Base-by-base conservation (phyloP, 2,329 filamentous ascomycete species). In the Trichoderma sp. region DNA sequence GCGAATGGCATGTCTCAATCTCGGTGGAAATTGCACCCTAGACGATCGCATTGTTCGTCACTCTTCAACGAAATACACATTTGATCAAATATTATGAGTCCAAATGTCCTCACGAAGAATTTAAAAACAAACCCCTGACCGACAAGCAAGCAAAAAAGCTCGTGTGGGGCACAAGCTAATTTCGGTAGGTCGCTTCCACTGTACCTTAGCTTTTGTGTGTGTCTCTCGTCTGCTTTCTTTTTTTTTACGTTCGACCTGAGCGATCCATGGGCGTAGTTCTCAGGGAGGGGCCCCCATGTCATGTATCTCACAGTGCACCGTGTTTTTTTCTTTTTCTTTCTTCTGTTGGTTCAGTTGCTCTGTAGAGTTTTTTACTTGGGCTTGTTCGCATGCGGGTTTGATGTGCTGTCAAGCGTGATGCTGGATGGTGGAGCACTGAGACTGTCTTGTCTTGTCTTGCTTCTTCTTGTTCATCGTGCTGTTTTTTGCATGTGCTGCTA, bases 291-390 rank as follows among this genome's bases (percentile, higher is more conserved):
- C 9, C 9, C 9, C 27, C 60, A 21, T 35, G 60, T n/a, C 59
- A 74, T 60, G 71, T 74, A 74, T 74, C 71, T 67, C 71, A 74
- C 71, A 74, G 71, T 74, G 71, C 63, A 67, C 9, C 67, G 7
- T 3, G 41, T 67, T 53, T 56, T 35, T 35, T 9, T 14, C 6
- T 21, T 31, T 38, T 8, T 4, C 24, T 18, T 21, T 35, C 5
- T 29, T 16, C 8, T 33, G 18, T 67, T 53, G 41, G 29, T 56
- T 33, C 5, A 27, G 16, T 35, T 35, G 6, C 35, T 38, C 35
- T 2, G 18, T 14, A n/a, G 29, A 12, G 9, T 18, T 38, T 64
- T 64, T 7, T 29, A 12, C 3, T 6, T 56, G 45, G 8, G 41
- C 41, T 45, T 18, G 3, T 4, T 29, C 7, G 50, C 12, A 60